Base-by-base conservation (phyloP, 2,329 filamentous ascomycete species). In the Nothomitra cinnamomea region DNA sequence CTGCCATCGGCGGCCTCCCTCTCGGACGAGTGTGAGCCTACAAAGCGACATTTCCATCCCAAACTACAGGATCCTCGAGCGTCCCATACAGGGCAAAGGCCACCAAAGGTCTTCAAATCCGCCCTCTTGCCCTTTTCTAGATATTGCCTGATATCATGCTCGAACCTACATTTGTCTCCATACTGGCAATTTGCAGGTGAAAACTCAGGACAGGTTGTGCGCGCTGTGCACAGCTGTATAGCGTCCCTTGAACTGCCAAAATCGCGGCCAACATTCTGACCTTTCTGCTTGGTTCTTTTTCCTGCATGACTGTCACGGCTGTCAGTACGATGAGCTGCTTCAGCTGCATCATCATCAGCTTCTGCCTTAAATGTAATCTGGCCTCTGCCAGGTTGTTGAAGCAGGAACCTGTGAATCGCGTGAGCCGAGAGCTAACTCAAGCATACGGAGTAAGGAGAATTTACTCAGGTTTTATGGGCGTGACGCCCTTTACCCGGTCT, bases 41-140 rank as follows among this genome's bases (percentile, higher is more conserved):
- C 84, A 63, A 95, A 94, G 21, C 90, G 83, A 65, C 92, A 98
- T 65, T 90, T 94, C 89, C 90, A 98, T 4, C 92, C 92, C 13
- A 83, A 79, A 50, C 78, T 76, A 61, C 92, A 98, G 57, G 74
- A 79, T 12, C 89, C 89, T 58, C 83, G 78, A 15, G 73, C 72
- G 59, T 86, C 82, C 66, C 80, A 95, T 7, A 94, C 77, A 0
- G 89, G 90, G 63, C 92, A 98, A 57, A 83, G 73, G 5, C 86
- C 84, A 42, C 74, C 75, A 61, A 94, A 83, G 0, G 84, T 87
- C 3, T 76, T 75, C 40, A 95, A 73, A 62, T 96, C 87, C 56
- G 79, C 79, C 45, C 87, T 80, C 59, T 90, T 89, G 57, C 88
- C 85, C 54, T 92, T 80, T 32, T 77, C 78, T 50, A 98, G 71